These are phyloP conservation scores for Fusarium sp. DNA, from an alignment of 2,329 filamentous ascomycete genomes.

Conservation along the genomic window DNA sequence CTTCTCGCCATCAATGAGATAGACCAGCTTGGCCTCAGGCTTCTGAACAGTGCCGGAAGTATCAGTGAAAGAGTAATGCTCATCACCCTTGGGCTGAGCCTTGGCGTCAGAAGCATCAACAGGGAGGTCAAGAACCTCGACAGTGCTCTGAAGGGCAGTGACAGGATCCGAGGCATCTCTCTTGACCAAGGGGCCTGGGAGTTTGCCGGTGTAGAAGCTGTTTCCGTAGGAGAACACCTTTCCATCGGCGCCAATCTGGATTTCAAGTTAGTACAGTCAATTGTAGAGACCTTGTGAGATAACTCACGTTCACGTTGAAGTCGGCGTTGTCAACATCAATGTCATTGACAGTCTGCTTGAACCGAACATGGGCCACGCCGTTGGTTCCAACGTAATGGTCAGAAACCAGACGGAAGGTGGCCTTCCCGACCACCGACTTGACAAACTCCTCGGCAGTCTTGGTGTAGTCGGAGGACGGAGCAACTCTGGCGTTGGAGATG, in stretches of 20 bases:
- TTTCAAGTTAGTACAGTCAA: background rate
- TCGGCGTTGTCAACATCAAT: constrained; percentile 71
- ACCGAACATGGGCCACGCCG: constrained; percentile 68
- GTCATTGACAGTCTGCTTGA: constrained; percentile 69
- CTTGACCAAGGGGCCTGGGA: constrained; percentile 56
- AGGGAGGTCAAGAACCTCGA: constrained; percentile 49
- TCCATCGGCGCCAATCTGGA: constrained; percentile 62
- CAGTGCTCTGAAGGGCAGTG: constrained; percentile 56
- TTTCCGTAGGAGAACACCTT: constrained; percentile 69
- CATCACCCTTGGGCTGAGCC: constrained; percentile 43
- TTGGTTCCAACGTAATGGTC: constrained; percentile 68
- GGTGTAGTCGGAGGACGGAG: constrained; percentile 53
- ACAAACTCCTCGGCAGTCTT: constrained; percentile 59
- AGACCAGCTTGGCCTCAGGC: constrained; percentile 67
- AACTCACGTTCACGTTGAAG: constrained; percentile 69
- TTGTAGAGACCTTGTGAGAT: too few relatives aligned
- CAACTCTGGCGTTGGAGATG: constrained; percentile 36
- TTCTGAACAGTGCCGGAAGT: constrained; percentile 62
- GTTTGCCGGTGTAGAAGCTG: constrained; percentile 57
- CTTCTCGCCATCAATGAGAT: constrained; percentile 62
- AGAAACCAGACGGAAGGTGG: constrained; percentile 61
- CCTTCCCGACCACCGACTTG: constrained; percentile 51
- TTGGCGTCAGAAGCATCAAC: constrained; percentile 44
- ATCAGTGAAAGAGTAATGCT: constrained; percentile 57
- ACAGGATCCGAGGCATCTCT: constrained; percentile 57